Percentiles rank a stretch among this genome's conserved stretches.
phyloP scores from a whole-genome alignment of 2,329 filamentous ascomycete genomes.

The Fusarium pininemorale region DNA sequence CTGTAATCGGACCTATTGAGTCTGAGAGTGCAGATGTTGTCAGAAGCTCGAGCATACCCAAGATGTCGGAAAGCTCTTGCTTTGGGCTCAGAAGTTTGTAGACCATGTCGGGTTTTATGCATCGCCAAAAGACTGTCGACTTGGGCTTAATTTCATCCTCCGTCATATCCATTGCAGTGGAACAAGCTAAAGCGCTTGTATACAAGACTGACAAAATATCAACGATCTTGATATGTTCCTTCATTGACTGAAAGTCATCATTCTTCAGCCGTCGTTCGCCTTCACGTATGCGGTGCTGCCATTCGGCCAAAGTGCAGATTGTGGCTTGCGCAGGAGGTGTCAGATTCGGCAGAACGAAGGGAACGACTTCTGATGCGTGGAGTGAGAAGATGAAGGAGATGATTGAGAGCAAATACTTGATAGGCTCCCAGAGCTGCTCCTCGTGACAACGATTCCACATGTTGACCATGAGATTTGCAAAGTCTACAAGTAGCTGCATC shows the following conservation, averaged over 20 bases:
- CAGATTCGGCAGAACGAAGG: slow-evolving; percentile 66
- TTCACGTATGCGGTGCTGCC: slow-evolving; percentile 60
- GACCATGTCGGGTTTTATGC: slow-evolving; percentile 72
- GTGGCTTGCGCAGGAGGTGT: slow-evolving; percentile 66
- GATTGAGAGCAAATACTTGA: slow-evolving; percentile 72
- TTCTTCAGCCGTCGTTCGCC: slow-evolving; percentile 57
- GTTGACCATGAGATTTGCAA: slow-evolving; percentile 70
- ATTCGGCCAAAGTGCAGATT: slow-evolving; percentile 66
- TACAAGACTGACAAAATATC: slow-evolving; percentile 74
- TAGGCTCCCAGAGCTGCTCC: slow-evolving; percentile 70
- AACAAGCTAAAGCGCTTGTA: slow-evolving; percentile 68
- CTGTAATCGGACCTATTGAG: slow-evolving; percentile 72
- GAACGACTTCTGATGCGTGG: slow-evolving; percentile 67
- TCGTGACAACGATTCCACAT: slow-evolving; percentile 75
- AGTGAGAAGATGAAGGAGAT: slow-evolving; percentile 70
- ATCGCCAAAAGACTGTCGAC: slow-evolving; percentile 69
- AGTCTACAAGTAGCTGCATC: slow-evolving; percentile 68
- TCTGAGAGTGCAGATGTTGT: slow-evolving; percentile 70
- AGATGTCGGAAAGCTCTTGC: slow-evolving; percentile 70
- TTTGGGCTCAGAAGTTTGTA: slow-evolving; percentile 73
- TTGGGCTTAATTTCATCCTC: slow-evolving; percentile 45
- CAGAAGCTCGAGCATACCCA: slow-evolving; percentile 71
- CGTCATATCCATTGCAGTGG: slow-evolving; percentile 48
- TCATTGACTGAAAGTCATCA: slow-evolving; percentile 51
- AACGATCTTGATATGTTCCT: slow-evolving; percentile 68